phyloP scores from a whole-genome alignment of 2,329 filamentous ascomycete genomes.

The Pyrenophora graminea region DNA sequence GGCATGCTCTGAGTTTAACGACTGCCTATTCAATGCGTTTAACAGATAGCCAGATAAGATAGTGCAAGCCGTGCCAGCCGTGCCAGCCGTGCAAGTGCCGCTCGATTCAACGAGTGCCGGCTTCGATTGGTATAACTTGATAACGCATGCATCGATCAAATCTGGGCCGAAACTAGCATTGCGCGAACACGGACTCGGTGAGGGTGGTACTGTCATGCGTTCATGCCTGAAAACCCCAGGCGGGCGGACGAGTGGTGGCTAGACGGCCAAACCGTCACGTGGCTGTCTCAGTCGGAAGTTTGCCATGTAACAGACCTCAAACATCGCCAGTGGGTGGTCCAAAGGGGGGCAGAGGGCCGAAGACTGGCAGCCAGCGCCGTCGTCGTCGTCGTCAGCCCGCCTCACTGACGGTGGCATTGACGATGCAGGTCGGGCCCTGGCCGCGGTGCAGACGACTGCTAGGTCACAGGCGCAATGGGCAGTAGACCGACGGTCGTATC shows the following conservation, averaged over 20 bases:
- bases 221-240: constrained; percentile 36
- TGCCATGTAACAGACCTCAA: constrained; percentile 47
- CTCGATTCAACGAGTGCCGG: constrained; percentile 18
- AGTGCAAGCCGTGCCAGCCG: constrained; percentile 19
- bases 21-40: too few species aligned
- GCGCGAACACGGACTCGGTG: constrained; percentile 36
- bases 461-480: constrained; percentile 15
- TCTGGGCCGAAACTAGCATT: constrained; percentile 42
- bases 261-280: constrained; percentile 34
- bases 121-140: constrained; percentile 16
- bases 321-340: constrained; percentile 29
- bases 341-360: constrained; percentile 17
- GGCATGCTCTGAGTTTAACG: constrained; percentile 74
- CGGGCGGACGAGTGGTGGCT: constrained; percentile 32
- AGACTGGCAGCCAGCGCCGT: constrained; percentile 13
- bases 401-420: constrained; percentile 7
- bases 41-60: constrained; percentile 22
- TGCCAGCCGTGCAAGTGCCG: constrained; percentile 24
- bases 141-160: constrained; percentile 30
- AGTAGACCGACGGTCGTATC: constrained; percentile 30
- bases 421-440: constrained; percentile 2
- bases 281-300: constrained; percentile 40
- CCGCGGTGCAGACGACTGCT: constrained; percentile 21
- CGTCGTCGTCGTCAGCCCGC: constrained; percentile 15
- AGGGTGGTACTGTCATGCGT: constrained; percentile 40